Base-by-base conservation (phyloP, 73 alveolate species). In the Loxodes magnus region DNA sequence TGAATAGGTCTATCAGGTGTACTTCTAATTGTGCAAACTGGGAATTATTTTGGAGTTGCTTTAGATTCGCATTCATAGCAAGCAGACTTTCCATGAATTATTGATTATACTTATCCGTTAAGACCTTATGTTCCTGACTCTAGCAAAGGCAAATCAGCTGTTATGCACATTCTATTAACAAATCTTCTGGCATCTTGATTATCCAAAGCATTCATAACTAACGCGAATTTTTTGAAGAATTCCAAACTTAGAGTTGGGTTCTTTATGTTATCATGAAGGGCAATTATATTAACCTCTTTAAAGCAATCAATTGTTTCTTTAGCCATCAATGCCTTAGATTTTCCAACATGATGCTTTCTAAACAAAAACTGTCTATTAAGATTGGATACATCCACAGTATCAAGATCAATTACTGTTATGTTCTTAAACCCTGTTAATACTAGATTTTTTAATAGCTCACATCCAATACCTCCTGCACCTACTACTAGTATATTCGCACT, bases 381-480 rank as follows among this genome's bases (percentile, higher is more conserved):
- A 76, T 96, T 96, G 63, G 98, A 88, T 37, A 84, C 77, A 61
- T 96, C 99, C 52, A 96, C 93, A 14, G 95, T 88, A 71, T 96
- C 99, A 67, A 90, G 71, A 66, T 95, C 99, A 22, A 89, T 67
- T 12, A 64, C 75, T 55, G 94, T 55, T 17, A 82, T 77, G 39
- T 90, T 67, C 49, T 65, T 70, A 36, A 88, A 75, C 29, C 98
- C 98, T 14, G 87, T 60, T 48, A 95, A 39, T 23, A 96, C 97
- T 54, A 93, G 84, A 39, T 75, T 75, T 53, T 96, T 96, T 35
- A 96, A 53, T 12, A 93, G 71, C 54, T 96, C 99, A 74, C 99
- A 96, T 20, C 99, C 99, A n/a, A 96, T 86, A n/a, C 99, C 99
- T 10, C 99, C 99, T n/a, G 99, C 99, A 9, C 99, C 99, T n/a